Base-by-base conservation (phyloP, 1,284 basidiomycete species). In the Wallemia ichthyophaga region DNA sequence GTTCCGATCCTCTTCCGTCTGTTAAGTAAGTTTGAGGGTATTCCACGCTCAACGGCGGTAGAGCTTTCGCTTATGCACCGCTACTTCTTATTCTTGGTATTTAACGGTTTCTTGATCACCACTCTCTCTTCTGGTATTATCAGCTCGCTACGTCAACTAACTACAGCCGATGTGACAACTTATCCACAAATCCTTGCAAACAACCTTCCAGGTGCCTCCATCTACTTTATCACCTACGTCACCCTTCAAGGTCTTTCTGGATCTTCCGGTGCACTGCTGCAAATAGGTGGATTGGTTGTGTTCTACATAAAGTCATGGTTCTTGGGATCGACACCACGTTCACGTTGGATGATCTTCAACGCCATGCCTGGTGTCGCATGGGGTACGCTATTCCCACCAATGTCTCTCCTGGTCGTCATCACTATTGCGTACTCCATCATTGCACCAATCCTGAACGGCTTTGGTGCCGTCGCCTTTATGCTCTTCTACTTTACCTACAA, bases 381-480 rank as follows among this genome's bases (percentile, higher is more conserved):
- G 85, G 92, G 92, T 15, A 88, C 87, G 0, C 69, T 82, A 0
- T 92, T 85, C 74, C 73, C 73, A 0, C 67, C 65, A 25, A 75
- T 79, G 28, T 86, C 85, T 0, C 75, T 89, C 1, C 71, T 89
- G 58, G 75, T 78, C 31, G 80, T 85, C 54, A 85, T 89, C 68
- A 75, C 73, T 58, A 73, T 80, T 62, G 80, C 78, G 1, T 98
- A 98, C 72, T 82, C 81, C 58, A 77, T 94, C 68, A 92, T 98
- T 64, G 82, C 87, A 1, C 92, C 92, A 0, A 77, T 99, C 66
- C 85, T 95, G 71, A 92, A 87, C 66, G 91, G 91, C 17, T 80
- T 98, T 58, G 81, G 86, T 1, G 78, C 78, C 60, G 74, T 76
- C 56, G 80, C 84, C 1, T 95, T 95, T 74, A 78, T 83, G 69